Conservation (phyloP, 75 land plant species). For the Ceratopteris richardii region DNA sequence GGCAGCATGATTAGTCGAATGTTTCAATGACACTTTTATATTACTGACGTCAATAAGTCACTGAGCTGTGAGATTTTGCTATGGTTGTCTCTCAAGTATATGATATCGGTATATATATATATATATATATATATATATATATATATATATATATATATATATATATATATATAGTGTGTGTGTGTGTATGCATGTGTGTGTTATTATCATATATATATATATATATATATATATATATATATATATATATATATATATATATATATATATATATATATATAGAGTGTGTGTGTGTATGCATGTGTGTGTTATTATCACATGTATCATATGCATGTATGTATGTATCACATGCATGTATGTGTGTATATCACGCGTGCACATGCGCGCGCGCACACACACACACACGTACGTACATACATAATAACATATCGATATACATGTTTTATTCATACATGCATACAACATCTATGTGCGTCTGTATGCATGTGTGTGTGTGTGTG, state of each 20-base stretch:
- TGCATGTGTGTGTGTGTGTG: background rate
- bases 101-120: background rate
- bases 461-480: background rate
- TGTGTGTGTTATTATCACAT: background rate
- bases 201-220: no score
- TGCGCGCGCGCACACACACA: background rate
- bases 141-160: background rate
- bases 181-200: no score
- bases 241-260: background rate
- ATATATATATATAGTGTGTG: no score
- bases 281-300: no score
- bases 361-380: background rate
- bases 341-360: background rate
- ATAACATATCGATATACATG: background rate
- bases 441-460: background rate
- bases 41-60: no score
- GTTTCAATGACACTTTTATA: no score
- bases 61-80: no score
- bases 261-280: background rate
- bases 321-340: background rate
- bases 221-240: background rate
- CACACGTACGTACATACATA: background rate
- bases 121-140: background rate
- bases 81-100: background rate
- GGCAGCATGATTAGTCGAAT: no score